Conservation (phyloP, 805 yeast genomes). For the Sugiyamaella americana region DNA sequence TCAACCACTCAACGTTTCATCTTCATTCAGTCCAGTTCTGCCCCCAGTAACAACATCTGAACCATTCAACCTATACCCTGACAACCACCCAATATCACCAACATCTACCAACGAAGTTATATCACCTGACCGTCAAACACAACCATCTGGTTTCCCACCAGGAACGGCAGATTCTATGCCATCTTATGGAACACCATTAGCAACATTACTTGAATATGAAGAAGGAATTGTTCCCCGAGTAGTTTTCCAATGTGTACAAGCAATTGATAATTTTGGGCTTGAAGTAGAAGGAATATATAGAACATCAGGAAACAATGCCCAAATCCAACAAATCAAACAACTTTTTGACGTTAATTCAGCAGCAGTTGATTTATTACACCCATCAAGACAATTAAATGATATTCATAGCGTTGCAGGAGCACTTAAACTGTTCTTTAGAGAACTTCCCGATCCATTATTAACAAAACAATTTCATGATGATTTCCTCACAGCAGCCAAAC, state of each 20-base stretch:
- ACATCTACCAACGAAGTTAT: neutral
- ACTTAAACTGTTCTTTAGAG: conserved; percentile 73
- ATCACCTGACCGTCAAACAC: no score
- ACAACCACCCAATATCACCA: neutral
- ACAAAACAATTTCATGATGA: conserved; percentile 55
- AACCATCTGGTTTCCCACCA: conserved; percentile 19
- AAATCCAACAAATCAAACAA: conserved; percentile 65
- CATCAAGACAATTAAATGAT: conserved; percentile 63
- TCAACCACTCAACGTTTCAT: neutral
- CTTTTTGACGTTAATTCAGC: conserved; percentile 63
- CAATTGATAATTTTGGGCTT: conserved; percentile 78
- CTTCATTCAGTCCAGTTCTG: neutral
- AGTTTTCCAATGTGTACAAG: conserved; percentile 81
- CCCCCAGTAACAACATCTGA: neutral
- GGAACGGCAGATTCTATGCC: conserved; percentile 34
- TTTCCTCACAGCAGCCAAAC: conserved; percentile 65
- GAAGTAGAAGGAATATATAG: conserved; percentile 88
- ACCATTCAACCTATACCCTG: neutral
- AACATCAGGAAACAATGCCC: conserved; percentile 69
- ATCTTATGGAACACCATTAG: conserved; percentile 83
- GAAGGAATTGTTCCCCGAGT: conserved; percentile 89
- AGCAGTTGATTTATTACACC: conserved; percentile 43
- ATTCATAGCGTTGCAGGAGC: conserved; percentile 84
- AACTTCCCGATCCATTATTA: conserved; percentile 81
- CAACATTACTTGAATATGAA: conserved; percentile 66